These are phyloP conservation scores for Aureobasidium sp. DNA, from an alignment of 2,329 filamentous ascomycete species.

Conservation along the genomic window DNA sequence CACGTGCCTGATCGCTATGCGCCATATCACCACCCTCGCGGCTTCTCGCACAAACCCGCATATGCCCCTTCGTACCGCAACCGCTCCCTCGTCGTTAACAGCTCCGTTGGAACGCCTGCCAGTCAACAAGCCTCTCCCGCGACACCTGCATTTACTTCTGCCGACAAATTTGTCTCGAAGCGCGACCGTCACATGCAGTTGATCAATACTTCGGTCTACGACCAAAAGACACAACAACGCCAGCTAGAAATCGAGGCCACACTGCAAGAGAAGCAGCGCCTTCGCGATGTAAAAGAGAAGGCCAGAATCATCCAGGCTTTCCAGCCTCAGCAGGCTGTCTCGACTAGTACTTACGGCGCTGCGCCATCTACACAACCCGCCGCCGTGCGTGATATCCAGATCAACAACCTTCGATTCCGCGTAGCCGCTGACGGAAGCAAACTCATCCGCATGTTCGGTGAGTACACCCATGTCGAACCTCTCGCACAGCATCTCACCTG, in stretches of 20 bases:
- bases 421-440: slow-evolving; percentile 76
- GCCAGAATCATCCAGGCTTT: slow-evolving; percentile 48
- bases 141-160: not conserved
- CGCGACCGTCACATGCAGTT: slow-evolving; percentile 47
- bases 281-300: slow-evolving; percentile 53
- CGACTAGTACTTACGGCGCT: slow-evolving; percentile 10
- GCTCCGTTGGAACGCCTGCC: not conserved
- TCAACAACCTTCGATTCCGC: slow-evolving; percentile 67
- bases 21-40: slow-evolving; percentile 15
- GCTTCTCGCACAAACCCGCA: slow-evolving; percentile 7
- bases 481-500: slow-evolving; percentile 16
- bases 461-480: slow-evolving; percentile 25
- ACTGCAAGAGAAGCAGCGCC: slow-evolving; percentile 49
- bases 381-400: slow-evolving; percentile 51
- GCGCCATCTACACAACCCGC: slow-evolving; percentile 14
- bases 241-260: slow-evolving; percentile 67
- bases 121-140: slow-evolving; percentile 8
- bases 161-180: slow-evolving; percentile 15
- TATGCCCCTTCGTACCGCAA: slow-evolving; percentile 17
- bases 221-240: slow-evolving; percentile 63
- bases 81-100: slow-evolving; percentile 17
- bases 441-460: slow-evolving; percentile 66
- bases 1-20: slow-evolving; percentile 14
- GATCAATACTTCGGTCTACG: slow-evolving; percentile 73
- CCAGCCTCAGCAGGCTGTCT: slow-evolving; percentile 15